These are phyloP conservation scores for Lupinus albus DNA, from an alignment of 306 rosid species.

Conservation along the genomic window DNA sequence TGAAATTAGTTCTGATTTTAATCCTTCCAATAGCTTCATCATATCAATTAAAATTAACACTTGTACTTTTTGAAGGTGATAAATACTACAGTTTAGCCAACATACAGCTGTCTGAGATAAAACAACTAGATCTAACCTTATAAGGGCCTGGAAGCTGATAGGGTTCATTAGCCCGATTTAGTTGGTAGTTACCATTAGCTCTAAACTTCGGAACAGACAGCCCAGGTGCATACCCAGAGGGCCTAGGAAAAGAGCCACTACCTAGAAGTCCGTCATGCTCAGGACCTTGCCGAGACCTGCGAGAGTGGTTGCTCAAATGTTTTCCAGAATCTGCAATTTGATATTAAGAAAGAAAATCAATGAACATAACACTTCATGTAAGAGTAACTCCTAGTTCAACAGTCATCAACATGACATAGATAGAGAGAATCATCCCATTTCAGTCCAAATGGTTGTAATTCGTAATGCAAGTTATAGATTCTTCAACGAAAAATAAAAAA, in stretches of 20 bases:
- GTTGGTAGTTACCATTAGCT: conserved; percentile 62
- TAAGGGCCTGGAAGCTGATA: conserved; percentile 96
- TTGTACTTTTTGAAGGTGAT: conserved; percentile 5
- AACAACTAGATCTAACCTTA: conserved; percentile 58
- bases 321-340: conserved; percentile 69
- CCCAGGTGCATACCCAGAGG: conserved; percentile 75
- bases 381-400: conserved; percentile 31
- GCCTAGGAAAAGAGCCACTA: conserved; percentile 95
- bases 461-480: conserved; percentile 12
- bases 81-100: conserved; percentile 24
- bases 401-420: conserved; percentile 21
- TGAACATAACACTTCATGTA: conserved; percentile 16
- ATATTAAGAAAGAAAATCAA: conserved; percentile 39
- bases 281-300: conserved; percentile 78
- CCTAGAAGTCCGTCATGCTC: conserved; percentile 99
- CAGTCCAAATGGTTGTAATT: conserved; percentile 22
- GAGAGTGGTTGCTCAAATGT: conserved; percentile 67
- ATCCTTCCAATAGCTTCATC: conserved; percentile 26
- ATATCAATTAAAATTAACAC: conserved; percentile 32
- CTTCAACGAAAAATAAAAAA: neutral
- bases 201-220: conserved; percentile 63
- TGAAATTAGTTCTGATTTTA: conserved; percentile 17
- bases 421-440: conserved; percentile 13
- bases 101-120: conserved; percentile 19
- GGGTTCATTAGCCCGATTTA: conserved; percentile 72